Percentiles rank a stretch among this genome's conserved stretches.
Evolutionary conservation across 371 early-diverging fungal genomes (phyloP).

Genomic region (Lichtheimia ornata): DNA sequence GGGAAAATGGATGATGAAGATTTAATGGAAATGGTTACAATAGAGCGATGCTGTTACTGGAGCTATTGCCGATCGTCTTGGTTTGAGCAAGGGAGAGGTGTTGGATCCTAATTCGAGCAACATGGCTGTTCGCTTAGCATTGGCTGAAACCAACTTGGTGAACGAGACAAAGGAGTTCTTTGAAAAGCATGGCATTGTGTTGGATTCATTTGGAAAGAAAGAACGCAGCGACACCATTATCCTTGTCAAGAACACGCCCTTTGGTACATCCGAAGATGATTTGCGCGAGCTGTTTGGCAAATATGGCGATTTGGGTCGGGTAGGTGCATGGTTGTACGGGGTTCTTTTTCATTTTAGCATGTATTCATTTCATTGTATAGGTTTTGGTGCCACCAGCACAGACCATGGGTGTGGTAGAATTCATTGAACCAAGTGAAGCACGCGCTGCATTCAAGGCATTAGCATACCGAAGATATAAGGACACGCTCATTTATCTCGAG

Average conservation of each 20-base stretch:
- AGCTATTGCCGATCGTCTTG: slow-evolving; percentile 89
- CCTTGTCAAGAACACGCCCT: slow-evolving; percentile 93
- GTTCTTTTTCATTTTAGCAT: slow-evolving; percentile 5
- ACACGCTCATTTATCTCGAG: slow-evolving; percentile 89
- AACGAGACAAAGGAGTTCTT: slow-evolving; percentile 91
- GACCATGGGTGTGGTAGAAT: slow-evolving; percentile 95
- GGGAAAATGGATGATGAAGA: neutral
- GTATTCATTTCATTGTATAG: slow-evolving; percentile 18
- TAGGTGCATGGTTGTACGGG: slow-evolving; percentile 28
- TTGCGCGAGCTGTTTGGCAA: slow-evolving; percentile 79
- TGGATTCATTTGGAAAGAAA: slow-evolving; percentile 76
- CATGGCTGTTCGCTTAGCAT: slow-evolving; percentile 90
- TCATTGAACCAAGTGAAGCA: slow-evolving; percentile 86
- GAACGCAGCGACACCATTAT: slow-evolving; percentile 88
- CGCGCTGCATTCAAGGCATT: slow-evolving; percentile 85
- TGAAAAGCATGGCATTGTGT: slow-evolving; percentile 81
- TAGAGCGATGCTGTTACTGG: slow-evolving; percentile 91
- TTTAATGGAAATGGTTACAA: slow-evolving; percentile 9
- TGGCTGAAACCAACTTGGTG: slow-evolving; percentile 96
- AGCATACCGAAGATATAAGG: slow-evolving; percentile 91
- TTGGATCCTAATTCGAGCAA: slow-evolving; percentile 85
- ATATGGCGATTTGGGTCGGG: slow-evolving; percentile 86
- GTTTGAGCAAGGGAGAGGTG: slow-evolving; percentile 85
- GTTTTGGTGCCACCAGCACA: slow-evolving; percentile 89
- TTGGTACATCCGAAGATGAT: slow-evolving; percentile 78